phyloP scores from a whole-genome alignment of 2,329 filamentous ascomycete genomes.

The Pleoardoris graminearum region DNA sequence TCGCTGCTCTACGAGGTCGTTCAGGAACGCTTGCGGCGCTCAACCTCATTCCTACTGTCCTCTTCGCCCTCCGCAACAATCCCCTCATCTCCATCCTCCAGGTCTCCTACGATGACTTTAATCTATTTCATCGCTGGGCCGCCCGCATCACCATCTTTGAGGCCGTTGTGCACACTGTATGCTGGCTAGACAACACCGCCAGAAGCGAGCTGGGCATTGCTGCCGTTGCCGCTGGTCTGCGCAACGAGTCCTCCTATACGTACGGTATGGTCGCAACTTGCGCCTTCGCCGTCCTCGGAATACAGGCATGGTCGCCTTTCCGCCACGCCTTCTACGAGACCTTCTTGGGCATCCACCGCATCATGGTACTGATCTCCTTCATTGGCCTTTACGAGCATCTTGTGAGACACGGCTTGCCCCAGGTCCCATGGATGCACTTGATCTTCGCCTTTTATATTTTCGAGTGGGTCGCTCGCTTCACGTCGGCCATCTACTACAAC shows the following conservation, averaged over 20 bases:
- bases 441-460: constrained; percentile 75
- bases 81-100: constrained; percentile 79
- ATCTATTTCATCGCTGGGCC: constrained; percentile 83
- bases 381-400: constrained; percentile 79
- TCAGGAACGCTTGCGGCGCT: constrained; percentile 81
- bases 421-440: constrained; percentile 74
- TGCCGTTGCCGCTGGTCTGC: constrained; percentile 59
- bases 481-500: constrained; percentile 59
- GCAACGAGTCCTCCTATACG: constrained; percentile 64
- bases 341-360: constrained; percentile 84
- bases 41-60: constrained; percentile 89
- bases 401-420: constrained; percentile 65
- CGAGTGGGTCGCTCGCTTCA: constrained; percentile 60
- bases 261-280: constrained; percentile 64
- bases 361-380: constrained; percentile 70
- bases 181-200: constrained; percentile 70
- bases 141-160: constrained; percentile 74
- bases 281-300: constrained; percentile 66
- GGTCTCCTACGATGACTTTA: constrained; percentile 96
- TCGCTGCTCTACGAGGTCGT: constrained; percentile 83
- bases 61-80: constrained; percentile 92
- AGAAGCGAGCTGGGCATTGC: constrained; percentile 62
- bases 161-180: constrained; percentile 68
- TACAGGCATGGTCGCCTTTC: constrained; percentile 75
- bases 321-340: constrained; percentile 97